These are phyloP conservation scores for Trametes villosa DNA, from an alignment of 768 basidiomycete genomes.

Conservation along the genomic window DNA sequence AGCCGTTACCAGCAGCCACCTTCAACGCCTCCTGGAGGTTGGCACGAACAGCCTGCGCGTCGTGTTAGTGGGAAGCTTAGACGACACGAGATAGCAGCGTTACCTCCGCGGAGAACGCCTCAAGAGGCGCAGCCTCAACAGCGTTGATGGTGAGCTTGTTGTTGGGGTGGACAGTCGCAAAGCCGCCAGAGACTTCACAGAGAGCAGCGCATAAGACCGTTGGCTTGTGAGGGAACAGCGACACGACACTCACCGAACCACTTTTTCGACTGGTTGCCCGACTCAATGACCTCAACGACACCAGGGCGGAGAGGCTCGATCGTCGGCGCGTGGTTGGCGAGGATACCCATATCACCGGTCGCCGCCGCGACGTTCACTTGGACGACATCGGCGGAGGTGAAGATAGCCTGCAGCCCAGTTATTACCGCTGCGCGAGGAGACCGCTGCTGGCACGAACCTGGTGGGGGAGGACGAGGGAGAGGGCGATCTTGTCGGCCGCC, in stretches of 20 bases:
- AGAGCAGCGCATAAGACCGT: neutral
- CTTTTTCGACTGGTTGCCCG: slow-evolving; percentile 79
- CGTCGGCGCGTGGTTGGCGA: slow-evolving; percentile 98
- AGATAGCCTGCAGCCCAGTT: slow-evolving; percentile 69
- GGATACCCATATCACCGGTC: slow-evolving; percentile 98
- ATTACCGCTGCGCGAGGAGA: slow-evolving; percentile 1
- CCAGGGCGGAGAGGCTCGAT: slow-evolving; percentile 95
- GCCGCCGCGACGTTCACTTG: slow-evolving; percentile 96
- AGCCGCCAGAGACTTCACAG: slow-evolving; percentile 85
- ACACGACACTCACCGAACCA: slow-evolving; percentile 81
- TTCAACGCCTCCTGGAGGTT: slow-evolving; percentile 89
- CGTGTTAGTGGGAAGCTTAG: neutral
- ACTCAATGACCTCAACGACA: slow-evolving; percentile 92
- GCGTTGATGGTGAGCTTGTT: slow-evolving; percentile 97
- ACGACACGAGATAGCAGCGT: slow-evolving; percentile 9
- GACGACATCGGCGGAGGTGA: slow-evolving; percentile 86
- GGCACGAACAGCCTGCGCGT: slow-evolving; percentile 77
- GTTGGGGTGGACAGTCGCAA: slow-evolving; percentile 97
- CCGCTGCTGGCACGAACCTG: slow-evolving; percentile 61
- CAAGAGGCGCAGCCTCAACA: slow-evolving; percentile 92
- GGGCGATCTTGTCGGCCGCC: slow-evolving; percentile 85
- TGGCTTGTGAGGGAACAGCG: neutral
- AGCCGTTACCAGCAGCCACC: slow-evolving; percentile 79
- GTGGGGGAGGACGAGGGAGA: slow-evolving; percentile 94
- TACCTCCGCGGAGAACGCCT: slow-evolving; percentile 90